Base-by-base conservation (phyloP, 1,139 yeast species). In the Casaregolazyma suthepensis region DNA sequence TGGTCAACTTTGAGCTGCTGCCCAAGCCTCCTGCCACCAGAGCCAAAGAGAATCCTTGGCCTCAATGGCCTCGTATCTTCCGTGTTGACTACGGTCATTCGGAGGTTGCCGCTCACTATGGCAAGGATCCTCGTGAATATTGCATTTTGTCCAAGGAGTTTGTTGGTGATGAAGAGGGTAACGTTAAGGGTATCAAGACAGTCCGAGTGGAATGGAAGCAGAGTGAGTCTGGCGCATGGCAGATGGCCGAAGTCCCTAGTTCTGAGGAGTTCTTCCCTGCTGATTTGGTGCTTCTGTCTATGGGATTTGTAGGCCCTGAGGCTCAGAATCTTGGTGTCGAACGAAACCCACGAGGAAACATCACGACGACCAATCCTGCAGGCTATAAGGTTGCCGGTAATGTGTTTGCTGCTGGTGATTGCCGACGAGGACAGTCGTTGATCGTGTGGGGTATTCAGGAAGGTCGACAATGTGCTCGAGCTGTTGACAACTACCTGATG, bases 381-480 rank as follows among this genome's bases (percentile, higher is more conserved):
- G 81, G 85, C 57, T 90, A 91, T 78, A 78, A 80, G 60, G 91
- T 89, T 54, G 75, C 74, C 42, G 77, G 75, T 50, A 90, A 89
- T 64, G 68, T 90, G 59, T 93, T 90, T 69, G 89, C 97, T 53
- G 97, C 97, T 51, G 99, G 99, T 74, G 99, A 93, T 73, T 93
- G 98, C 76, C 86, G 99, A 77, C 85, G 99, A 74, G 99, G 99
- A 37, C 99, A 93, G 76, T 89, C 96, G 3, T 81, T 93, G 70
- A 94, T 93, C 70, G 99, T 93, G 55, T 93, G 99, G 98, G 99
- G 98, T 75, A 93, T 93, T 64, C 98, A 93, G 75, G 99, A 93
- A 75, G 99, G 99, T 63, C 84, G 98, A 76, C 97, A 93, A 73
- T 88, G 96, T 80, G 99, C 99, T 43, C 81, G 96, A 63, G 91